These are phyloP conservation scores for Penicillium freii DNA, from an alignment of 2,329 filamentous ascomycete species.

Conservation along the genomic window DNA sequence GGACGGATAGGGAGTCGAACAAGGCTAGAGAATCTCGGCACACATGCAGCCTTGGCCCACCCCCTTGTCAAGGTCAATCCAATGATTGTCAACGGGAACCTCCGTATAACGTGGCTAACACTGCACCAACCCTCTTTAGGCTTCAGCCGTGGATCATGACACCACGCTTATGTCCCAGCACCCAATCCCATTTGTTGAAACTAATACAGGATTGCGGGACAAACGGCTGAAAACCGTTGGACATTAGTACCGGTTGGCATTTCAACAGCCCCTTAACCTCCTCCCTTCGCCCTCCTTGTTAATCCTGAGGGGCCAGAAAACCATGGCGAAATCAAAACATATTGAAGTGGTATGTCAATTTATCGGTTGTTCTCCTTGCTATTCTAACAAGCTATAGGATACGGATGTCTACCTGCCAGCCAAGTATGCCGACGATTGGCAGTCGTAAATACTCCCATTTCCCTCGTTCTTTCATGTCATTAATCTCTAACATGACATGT, in stretches of 20 bases:
- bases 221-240: neutral
- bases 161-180: neutral
- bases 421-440: slow-evolving; percentile 15
- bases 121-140: neutral
- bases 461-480: neutral
- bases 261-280: neutral
- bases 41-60: neutral
- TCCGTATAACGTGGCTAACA: neutral
- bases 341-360: neutral
- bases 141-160: neutral
- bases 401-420: slow-evolving; percentile 2
- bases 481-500: neutral
- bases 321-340: neutral
- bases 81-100: neutral
- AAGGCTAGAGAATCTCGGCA: neutral
- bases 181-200: neutral
- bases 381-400: slow-evolving; percentile 7
- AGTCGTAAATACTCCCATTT: slow-evolving; percentile 10
- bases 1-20: neutral
- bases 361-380: neutral
- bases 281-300: neutral
- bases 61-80: neutral
- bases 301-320: neutral
- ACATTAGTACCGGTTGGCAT: neutral
- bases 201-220: neutral